Conservation (phyloP, 2,329 filamentous ascomycete species). For the Capronia epimyces region DNA sequence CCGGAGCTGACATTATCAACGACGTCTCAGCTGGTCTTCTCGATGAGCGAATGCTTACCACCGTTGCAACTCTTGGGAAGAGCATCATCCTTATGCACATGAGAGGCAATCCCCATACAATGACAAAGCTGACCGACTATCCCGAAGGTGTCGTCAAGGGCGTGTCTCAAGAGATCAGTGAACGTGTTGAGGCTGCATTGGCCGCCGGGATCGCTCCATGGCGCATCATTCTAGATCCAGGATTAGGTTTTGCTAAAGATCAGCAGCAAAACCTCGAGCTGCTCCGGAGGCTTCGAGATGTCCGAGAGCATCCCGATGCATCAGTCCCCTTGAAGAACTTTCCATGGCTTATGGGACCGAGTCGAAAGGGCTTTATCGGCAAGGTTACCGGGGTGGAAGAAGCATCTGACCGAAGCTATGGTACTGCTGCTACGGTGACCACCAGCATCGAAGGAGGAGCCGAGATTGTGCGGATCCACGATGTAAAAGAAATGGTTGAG, state of each 20-base stretch:
- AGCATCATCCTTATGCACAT: constrained; percentile 89
- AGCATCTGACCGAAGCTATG: constrained; percentile 68
- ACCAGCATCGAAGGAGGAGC: constrained; percentile 82
- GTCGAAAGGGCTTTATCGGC: constrained; percentile 85
- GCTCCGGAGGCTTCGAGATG: constrained; percentile 59
- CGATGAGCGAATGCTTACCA: constrained; percentile 75
- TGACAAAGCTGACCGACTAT: constrained; percentile 66
- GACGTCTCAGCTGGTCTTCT: constrained; percentile 80
- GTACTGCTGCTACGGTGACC: constrained; percentile 81
- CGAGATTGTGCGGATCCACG: constrained; percentile 88
- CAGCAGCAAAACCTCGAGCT: constrained; percentile 75
- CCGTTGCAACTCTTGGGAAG: constrained; percentile 69
- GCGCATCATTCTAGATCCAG: constrained; percentile 92
- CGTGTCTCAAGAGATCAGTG: constrained; percentile 62
- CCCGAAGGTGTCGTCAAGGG: constrained; percentile 60
- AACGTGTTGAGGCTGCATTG: constrained; percentile 69
- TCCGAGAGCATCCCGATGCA: constrained; percentile 61
- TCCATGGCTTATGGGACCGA: constrained; percentile 85
- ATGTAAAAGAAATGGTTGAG: constrained; percentile 77
- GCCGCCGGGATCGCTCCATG: constrained; percentile 78
- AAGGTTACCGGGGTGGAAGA: constrained; percentile 68
- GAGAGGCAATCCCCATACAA: constrained; percentile 79
- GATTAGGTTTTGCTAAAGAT: constrained; percentile 88
- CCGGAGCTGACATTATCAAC: constrained; percentile 89
- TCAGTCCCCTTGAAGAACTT: constrained; percentile 58